Evolutionary conservation across 73 alveolate genomes (phyloP).

Genomic region (Blepharisma stoltei): DNA sequence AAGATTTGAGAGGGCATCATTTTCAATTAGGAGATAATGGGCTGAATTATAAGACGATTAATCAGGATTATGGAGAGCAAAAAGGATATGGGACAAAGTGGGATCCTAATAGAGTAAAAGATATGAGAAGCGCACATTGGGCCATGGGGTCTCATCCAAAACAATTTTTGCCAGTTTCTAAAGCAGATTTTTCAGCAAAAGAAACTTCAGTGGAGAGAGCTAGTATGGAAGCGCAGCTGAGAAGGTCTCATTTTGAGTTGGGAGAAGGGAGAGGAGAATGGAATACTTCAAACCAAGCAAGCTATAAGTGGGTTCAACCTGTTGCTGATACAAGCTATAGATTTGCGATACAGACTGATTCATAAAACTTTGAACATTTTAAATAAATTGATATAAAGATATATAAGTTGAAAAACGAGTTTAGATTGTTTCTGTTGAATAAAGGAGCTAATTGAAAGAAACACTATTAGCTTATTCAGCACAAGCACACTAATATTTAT

Average conservation of each 20-base stretch:
- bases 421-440: too few species aligned
- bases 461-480: too few species aligned
- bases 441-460: too few species aligned
- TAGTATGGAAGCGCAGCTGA: too few species aligned
- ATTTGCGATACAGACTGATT: too few species aligned
- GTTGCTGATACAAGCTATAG: slow-evolving; percentile 1
- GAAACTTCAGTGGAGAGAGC: too few species aligned
- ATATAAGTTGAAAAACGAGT: too few species aligned
- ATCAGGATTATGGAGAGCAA: not conserved
- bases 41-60: not conserved
- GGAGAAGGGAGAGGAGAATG: not conserved
- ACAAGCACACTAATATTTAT: too few species aligned
- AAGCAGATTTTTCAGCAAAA: too few species aligned
- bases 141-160: not conserved
- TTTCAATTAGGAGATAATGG: not conserved
- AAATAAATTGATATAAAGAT: too few species aligned
- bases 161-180: not conserved
- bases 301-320: slow-evolving; percentile 22
- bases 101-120: not conserved
- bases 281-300: not conserved
- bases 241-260: not conserved
- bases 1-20: slow-evolving; percentile 21
- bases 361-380: too few species aligned
- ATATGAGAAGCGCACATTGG: not conserved
- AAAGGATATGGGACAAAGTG: not conserved